Conservation (phyloP, 1,284 basidiomycete genomes). For the Somion occarium region DNA sequence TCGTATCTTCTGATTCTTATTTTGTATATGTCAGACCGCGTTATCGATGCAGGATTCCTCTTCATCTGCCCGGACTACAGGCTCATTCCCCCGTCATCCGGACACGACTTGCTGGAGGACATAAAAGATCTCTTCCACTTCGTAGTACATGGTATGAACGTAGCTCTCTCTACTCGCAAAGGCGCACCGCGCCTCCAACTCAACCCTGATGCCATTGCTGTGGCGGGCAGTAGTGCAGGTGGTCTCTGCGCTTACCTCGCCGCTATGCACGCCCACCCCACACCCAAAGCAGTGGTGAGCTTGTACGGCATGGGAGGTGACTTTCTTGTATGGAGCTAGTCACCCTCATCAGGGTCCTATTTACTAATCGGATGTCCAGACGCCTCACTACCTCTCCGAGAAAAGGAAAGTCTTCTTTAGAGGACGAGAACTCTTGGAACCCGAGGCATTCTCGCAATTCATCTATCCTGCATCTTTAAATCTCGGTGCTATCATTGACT, state of each 20-base stretch:
- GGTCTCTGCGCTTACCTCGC: conserved; percentile 61
- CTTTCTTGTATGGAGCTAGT: conserved; percentile 40
- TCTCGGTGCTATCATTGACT: conserved; percentile 35
- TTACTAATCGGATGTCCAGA: conserved; percentile 17
- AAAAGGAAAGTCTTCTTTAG: conserved; percentile 37
- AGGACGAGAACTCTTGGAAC: conserved; percentile 36
- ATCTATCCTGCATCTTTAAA: conserved; percentile 28
- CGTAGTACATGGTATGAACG: conserved; percentile 29
- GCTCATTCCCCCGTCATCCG: conserved; percentile 52
- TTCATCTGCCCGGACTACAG: conserved; percentile 62
- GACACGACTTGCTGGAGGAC: conserved; percentile 52
- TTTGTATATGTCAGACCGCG: conserved; percentile 34
- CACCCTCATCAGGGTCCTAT: not conserved
- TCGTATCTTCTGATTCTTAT: conserved; percentile 3
- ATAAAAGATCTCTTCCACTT: conserved; percentile 50
- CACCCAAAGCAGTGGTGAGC: conserved; percentile 48
- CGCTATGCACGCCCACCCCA: conserved; percentile 45
- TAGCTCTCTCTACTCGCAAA: conserved; percentile 8
- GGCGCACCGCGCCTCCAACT: conserved; percentile 20
- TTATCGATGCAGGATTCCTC: conserved; percentile 38
- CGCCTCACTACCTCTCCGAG: conserved; percentile 33
- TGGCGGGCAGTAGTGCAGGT: conserved; percentile 57
- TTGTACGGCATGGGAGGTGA: conserved; percentile 63
- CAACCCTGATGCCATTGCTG: conserved; percentile 42
- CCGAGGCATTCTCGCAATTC: conserved; percentile 24